These are phyloP conservation scores for Hibiscus mutabilis DNA, from an alignment of 345 rosid species.

Conservation along the genomic window DNA sequence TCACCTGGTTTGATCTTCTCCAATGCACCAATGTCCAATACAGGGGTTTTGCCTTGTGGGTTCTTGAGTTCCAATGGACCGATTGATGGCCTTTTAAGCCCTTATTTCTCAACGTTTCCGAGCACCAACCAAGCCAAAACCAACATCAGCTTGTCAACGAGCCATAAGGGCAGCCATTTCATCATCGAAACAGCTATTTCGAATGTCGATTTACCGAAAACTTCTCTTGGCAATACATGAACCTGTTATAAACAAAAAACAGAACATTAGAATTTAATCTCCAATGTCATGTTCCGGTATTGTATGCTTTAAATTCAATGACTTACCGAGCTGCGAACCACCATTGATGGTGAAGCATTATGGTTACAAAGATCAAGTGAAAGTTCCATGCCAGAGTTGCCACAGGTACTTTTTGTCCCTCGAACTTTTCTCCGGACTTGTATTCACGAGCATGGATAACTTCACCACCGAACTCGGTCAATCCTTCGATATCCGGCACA, in stretches of 20 bases:
- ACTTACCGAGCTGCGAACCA: no score
- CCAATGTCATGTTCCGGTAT: no score
- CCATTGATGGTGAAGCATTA: no score
- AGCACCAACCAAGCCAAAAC: constrained; percentile 50
- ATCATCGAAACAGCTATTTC: constrained; percentile 49
- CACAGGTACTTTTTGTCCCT: no score
- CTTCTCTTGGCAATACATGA: constrained; percentile 85
- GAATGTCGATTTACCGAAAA: constrained; percentile 65
- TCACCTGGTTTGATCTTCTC: constrained; percentile 58
- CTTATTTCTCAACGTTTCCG: constrained; percentile 55
- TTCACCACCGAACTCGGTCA: no score
- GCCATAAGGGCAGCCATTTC: constrained; percentile 68
- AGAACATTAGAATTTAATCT: background rate
- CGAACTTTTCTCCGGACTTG: no score
- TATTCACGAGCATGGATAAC: no score
- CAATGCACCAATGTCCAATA: constrained; percentile 16
- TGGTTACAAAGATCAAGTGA: no score
- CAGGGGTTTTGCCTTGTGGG: constrained; percentile 70
- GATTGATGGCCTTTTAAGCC: constrained; percentile 9
- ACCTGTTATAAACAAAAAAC: constrained; percentile 34
- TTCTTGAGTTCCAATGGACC: constrained; percentile 71
- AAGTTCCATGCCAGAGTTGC: no score
- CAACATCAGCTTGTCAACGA: constrained; percentile 61
- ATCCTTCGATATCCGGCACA: no score
- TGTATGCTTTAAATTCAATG: no score